Evolutionary conservation across 2,329 filamentous ascomycete species (phyloP).

Genomic region (Emmonsia crescens): DNA sequence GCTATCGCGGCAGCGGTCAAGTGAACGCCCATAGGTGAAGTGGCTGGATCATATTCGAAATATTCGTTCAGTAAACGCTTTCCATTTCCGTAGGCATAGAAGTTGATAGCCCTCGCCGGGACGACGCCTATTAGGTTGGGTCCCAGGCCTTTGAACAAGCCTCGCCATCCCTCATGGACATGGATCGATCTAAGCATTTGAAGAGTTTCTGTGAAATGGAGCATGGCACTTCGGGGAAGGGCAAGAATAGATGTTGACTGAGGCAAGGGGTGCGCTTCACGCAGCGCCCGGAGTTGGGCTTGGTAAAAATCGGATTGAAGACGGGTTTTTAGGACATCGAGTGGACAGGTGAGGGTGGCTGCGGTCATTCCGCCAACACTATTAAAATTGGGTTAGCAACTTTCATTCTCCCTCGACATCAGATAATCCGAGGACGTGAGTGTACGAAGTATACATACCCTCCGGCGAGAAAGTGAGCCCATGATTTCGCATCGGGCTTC

Average conservation of each 20-base stretch:
- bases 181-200: conserved; percentile 77
- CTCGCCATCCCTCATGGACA: conserved; percentile 68
- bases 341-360: conserved; percentile 76
- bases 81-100: conserved; percentile 85
- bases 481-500: conserved; percentile 51
- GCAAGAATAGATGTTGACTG: conserved; percentile 47
- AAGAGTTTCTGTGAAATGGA: conserved; percentile 76
- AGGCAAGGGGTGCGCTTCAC: conserved; percentile 47
- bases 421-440: not conserved
- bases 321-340: conserved; percentile 86
- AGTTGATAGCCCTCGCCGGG: conserved; percentile 83
- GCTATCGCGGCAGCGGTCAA: conserved; percentile 64
- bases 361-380: conserved; percentile 85
- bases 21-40: conserved; percentile 61
- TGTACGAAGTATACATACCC: conserved; percentile 48
- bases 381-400: conserved; percentile 7
- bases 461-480: conserved; percentile 85
- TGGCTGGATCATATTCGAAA: conserved; percentile 33
- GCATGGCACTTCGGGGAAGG: conserved; percentile 52
- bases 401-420: conserved; percentile 5
- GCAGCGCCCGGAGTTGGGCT: conserved; percentile 59
- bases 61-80: conserved; percentile 70
- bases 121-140: conserved; percentile 85
- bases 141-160: conserved; percentile 84
- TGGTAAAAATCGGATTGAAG: conserved; percentile 93